A percentile compares a stretch with the other conserved stretches of the same genome.
Evolutionary conservation across 1,284 basidiomycete genomes (phyloP).

Genomic region (Apiotrichum gracile): DNA sequence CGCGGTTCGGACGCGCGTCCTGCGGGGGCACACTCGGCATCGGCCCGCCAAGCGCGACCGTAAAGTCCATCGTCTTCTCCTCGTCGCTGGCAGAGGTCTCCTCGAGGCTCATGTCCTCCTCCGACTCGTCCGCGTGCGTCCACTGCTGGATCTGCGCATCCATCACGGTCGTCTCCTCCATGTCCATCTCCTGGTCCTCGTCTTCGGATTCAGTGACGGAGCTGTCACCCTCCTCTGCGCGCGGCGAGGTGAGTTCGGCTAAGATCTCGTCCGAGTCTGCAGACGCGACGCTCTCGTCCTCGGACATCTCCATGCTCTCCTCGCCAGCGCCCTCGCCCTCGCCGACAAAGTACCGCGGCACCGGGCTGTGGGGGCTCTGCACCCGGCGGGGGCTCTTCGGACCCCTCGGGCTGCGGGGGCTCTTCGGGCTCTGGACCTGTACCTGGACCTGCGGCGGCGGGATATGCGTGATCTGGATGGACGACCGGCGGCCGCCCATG

Average conservation of each 20-base stretch:
- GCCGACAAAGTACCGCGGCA: constrained; percentile 17
- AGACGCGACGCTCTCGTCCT: constrained; percentile 19
- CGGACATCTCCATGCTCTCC: constrained; percentile 54
- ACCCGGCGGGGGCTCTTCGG: no score
- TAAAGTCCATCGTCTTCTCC: constrained; percentile 49
- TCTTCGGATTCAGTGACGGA: constrained; percentile 20
- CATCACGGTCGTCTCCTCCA: constrained; percentile 44
- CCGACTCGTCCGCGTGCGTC: constrained; percentile 14
- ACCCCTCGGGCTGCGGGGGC: background rate
- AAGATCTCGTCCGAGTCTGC: constrained; percentile 16
- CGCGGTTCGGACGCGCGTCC: constrained; percentile 29
- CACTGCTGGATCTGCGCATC: constrained; percentile 31
- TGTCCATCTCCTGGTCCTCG: constrained; percentile 36
- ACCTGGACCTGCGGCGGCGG: constrained; percentile 6
- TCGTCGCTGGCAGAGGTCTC: constrained; percentile 29
- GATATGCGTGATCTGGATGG: constrained; percentile 20
- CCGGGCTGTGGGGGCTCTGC: no score
- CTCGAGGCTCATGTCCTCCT: constrained; percentile 18
- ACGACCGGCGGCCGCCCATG: constrained; percentile 26
- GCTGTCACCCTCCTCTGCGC: constrained; percentile 10
- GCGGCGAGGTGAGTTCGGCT: constrained; percentile 2
- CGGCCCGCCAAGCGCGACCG: constrained; percentile 45
- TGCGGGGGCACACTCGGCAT: constrained; percentile 39
- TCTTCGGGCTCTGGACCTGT: background rate
- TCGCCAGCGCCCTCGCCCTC: constrained; percentile 53